A percentile compares a stretch with the other conserved stretches of the same genome.
Evolutionary conservation across 2,329 filamentous ascomycete species (phyloP).

Genomic region (Pseudofabraea citricarpa): DNA sequence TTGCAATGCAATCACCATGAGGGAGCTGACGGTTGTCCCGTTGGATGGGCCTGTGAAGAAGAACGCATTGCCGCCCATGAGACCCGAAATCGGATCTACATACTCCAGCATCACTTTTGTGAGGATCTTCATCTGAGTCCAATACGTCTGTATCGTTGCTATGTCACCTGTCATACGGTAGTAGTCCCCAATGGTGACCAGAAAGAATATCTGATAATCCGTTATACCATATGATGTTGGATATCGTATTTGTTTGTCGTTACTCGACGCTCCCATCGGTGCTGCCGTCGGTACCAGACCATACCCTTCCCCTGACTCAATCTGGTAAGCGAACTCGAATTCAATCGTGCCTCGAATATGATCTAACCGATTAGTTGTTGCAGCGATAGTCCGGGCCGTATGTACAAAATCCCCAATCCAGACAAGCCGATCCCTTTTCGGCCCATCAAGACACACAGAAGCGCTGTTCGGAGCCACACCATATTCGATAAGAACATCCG

Average conservation of each 20-base stretch:
- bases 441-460: slow-evolving; percentile 36
- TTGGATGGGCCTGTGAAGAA: slow-evolving; percentile 1
- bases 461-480: slow-evolving; percentile 28
- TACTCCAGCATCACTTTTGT: not conserved
- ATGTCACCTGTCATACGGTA: not conserved
- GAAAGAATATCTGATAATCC: not conserved
- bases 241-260: not conserved
- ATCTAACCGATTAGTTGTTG: slow-evolving; percentile 31
- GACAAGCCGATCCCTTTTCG: slow-evolving; percentile 35
- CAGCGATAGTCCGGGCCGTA: slow-evolving; percentile 31
- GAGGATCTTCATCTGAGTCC: not conserved
- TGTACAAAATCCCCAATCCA: slow-evolving; percentile 40
- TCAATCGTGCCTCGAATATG: slow-evolving; percentile 30
- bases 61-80: not conserved
- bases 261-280: slow-evolving; percentile 2
- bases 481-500: slow-evolving; percentile 31
- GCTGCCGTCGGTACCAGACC: slow-evolving; percentile 5
- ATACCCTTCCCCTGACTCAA: not conserved
- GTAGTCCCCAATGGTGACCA: not conserved
- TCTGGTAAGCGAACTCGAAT: slow-evolving; percentile 25
- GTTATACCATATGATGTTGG: not conserved
- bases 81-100: not conserved
- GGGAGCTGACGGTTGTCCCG: slow-evolving; percentile 4
- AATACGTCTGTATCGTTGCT: not conserved
- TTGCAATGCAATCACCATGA: slow-evolving; percentile 16